Conservation (phyloP, 352 stramenopile species). For the Globisporangium nodosum region DNA sequence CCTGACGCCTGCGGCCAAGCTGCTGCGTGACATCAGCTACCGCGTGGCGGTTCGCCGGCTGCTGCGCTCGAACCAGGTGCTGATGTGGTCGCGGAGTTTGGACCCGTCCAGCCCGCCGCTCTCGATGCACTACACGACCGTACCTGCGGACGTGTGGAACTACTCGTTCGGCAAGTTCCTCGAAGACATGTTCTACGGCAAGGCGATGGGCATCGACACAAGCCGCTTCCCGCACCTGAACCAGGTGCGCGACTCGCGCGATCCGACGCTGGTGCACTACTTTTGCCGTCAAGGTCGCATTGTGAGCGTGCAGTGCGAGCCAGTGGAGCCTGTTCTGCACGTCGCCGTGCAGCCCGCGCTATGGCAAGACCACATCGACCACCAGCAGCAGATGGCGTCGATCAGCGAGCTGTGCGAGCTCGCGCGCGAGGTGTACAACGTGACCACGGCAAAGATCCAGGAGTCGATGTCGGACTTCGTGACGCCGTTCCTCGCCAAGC, state of each 20-base stretch:
- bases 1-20: conserved; percentile 38
- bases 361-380: conserved; percentile 78
- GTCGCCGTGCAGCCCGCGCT: conserved; percentile 77
- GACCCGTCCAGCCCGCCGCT: conserved; percentile 22
- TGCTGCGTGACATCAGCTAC: conserved; percentile 61
- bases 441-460: conserved; percentile 73
- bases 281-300: conserved; percentile 69
- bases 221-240: conserved; percentile 58
- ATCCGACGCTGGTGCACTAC: conserved; percentile 68
- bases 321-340: conserved; percentile 74
- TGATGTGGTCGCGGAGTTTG: conserved; percentile 66
- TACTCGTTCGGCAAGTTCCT: conserved; percentile 88
- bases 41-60: conserved; percentile 43
- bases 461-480: conserved; percentile 73
- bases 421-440: conserved; percentile 62
- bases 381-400: conserved; percentile 50
- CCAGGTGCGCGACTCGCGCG: conserved; percentile 47
- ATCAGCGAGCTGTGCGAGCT: conserved; percentile 74
- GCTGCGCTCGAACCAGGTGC: conserved; percentile 52
- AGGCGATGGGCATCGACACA: conserved; percentile 66
- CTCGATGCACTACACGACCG: conserved; percentile 47
- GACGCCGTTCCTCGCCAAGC: conserved; percentile 58
- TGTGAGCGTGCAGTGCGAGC: conserved; percentile 74
- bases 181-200: conserved; percentile 82
- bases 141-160: conserved; percentile 71